A percentile compares a stretch with the other conserved stretches of the same genome.
Evolutionary conservation across 495 filamentous ascomycete species (phyloP).

Genomic region (Hypomontagnella submonticulosa): DNA sequence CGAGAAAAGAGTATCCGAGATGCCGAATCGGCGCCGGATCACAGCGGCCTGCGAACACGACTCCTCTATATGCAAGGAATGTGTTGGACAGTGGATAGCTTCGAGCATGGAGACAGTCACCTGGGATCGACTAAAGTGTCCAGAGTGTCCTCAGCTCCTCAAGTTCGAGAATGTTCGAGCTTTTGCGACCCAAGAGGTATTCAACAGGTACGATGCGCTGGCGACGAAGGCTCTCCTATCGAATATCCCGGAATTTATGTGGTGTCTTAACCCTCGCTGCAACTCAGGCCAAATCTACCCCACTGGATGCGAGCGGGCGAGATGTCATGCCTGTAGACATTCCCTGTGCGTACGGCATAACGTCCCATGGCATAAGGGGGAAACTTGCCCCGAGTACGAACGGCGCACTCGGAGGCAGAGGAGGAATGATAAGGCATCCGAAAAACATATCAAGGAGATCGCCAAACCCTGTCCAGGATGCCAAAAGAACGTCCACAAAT

Average conservation of each 20-base stretch:
- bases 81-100: constrained; percentile 50
- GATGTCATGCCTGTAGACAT: constrained; percentile 52
- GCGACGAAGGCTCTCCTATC: constrained; percentile 47
- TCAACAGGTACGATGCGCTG: constrained; percentile 51
- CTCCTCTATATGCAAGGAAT: constrained; percentile 51
- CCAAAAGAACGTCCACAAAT: constrained; percentile 55
- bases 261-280: constrained; percentile 56
- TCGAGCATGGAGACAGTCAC: constrained; percentile 46
- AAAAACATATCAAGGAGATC: constrained; percentile 51
- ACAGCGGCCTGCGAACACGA: constrained; percentile 50
- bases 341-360: constrained; percentile 57
- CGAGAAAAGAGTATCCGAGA: constrained; percentile 48
- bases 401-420: constrained; percentile 40
- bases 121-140: constrained; percentile 54
- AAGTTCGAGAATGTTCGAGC: constrained; percentile 48
- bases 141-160: constrained; percentile 53
- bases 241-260: constrained; percentile 52
- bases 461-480: constrained; percentile 60
- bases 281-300: constrained; percentile 58
- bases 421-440: constrained; percentile 53
- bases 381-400: constrained; percentile 62
- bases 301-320: constrained; percentile 49
- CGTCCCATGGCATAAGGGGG: constrained; percentile 59
- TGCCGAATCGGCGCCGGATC: constrained; percentile 46
- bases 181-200: constrained; percentile 46